Base-by-base conservation (phyloP, 2,329 filamentous ascomycete species). In the Claviceps humidiphila region DNA sequence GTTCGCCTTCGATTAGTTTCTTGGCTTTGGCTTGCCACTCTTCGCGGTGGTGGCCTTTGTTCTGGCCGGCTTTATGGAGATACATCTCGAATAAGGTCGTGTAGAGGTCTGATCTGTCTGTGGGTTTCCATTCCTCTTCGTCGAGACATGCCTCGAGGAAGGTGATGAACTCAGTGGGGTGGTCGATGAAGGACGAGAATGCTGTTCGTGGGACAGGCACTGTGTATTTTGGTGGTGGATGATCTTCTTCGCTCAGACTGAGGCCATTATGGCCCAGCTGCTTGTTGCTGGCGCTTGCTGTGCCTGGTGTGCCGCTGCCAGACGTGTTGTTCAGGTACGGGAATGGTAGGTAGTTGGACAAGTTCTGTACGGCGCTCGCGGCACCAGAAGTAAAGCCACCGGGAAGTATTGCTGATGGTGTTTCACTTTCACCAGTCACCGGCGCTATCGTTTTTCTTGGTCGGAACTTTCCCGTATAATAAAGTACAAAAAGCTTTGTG, bases 41-140 rank as follows among this genome's bases (percentile, higher is more conserved):
- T 59, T 85, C 79, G 57, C 84, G 69, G 64, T 66, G 67, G 47
- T 74, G 73, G 9, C 83, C 83, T 61, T 83, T 87, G 61, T 84
- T 84, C 53, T 84, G 80, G 54, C 82, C 85, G 22, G 91, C 87
- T 60, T 89, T 93, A 66, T 95, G 87, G 8, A 98, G 74, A 63
- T 97, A 98, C 86, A 98, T 97, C 67, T 98, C 94, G 63, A 98
- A 97, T 14, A 98, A 68, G 0, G 94, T 96, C 0, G 91, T 97
- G 63, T 93, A 93, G 16, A 98, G 75, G 65, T 98, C 94, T 1
- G 84, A 79, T 57, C 82, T 86, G 63, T 96, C 87, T 8, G 81
- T 77, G 39, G 86, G 75, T 20, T 81, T 81, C n/a, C 95, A 68
- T 22, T 78, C 76, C 20, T 82, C 74, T 53, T 89, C 84, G 49